Percentiles rank a stretch among this genome's conserved stretches.
phyloP scores from a whole-genome alignment of 352 stramenopile genomes.

The Pythium dissotocum region DNA sequence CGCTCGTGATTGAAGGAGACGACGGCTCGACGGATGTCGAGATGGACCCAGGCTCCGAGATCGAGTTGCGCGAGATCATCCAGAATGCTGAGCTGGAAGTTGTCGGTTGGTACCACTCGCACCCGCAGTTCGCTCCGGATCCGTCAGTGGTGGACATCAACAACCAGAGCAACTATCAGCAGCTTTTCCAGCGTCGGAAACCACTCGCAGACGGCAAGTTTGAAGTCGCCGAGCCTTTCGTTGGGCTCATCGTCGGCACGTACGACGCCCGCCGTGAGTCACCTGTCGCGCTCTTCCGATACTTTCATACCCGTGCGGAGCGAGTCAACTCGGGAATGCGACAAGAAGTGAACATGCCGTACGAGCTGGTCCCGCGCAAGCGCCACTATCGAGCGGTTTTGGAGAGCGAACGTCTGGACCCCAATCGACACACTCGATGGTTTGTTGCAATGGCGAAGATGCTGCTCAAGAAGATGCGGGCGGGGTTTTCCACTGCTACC shows the following conservation, averaged over 20 bases:
- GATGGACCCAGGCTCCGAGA: constrained; percentile 93
- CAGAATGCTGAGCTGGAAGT: constrained; percentile 86
- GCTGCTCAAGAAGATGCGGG: constrained; percentile 10
- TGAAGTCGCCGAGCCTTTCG: constrained; percentile 82
- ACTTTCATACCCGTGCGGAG: constrained; percentile 77
- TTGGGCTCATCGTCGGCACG: constrained; percentile 93
- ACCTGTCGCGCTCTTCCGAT: constrained; percentile 80
- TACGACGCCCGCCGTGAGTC: constrained; percentile 86
- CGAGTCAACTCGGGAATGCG: constrained; percentile 57
- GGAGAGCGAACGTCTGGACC: constrained; percentile 40
- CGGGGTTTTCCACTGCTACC: not conserved
- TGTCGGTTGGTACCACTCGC: constrained; percentile 95
- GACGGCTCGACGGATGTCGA: constrained; percentile 94
- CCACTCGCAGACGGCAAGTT: constrained; percentile 20
- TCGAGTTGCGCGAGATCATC: constrained; percentile 91
- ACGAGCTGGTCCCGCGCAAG: constrained; percentile 57
- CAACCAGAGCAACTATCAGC: constrained; percentile 94
- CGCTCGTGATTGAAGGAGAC: constrained; percentile 85
- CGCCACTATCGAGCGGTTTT: constrained; percentile 56
- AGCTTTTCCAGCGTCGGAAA: constrained; percentile 76
- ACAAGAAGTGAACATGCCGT: constrained; percentile 66
- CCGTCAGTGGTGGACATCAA: constrained; percentile 93
- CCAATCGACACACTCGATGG: constrained; percentile 33
- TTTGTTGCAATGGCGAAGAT: constrained; percentile 43
- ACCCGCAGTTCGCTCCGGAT: constrained; percentile 92